phyloP scores from a whole-genome alignment of 2,329 filamentous ascomycete species.

The Pseudocercospora vitis region DNA sequence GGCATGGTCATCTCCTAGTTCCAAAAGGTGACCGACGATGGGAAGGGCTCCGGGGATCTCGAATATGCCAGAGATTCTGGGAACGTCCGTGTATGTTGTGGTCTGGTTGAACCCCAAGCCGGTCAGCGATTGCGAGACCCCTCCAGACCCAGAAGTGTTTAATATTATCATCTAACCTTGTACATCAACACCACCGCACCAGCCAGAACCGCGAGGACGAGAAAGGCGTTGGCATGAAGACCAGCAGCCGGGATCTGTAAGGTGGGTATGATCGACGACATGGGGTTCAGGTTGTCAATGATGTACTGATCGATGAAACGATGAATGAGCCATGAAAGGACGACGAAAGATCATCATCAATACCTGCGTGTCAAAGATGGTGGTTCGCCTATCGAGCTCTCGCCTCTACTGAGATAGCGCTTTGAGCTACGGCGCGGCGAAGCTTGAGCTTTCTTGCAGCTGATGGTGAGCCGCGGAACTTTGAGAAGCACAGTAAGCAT shows the following conservation, averaged over 20 bases:
- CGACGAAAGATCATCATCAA: background rate
- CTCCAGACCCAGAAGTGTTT: no score
- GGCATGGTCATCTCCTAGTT: slow-evolving; percentile 56
- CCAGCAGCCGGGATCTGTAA: no score
- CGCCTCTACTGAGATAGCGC: background rate
- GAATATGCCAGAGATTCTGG: slow-evolving; percentile 50
- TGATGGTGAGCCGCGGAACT: background rate
- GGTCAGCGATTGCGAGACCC: no score
- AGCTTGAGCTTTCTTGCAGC: background rate
- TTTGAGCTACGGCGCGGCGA: background rate
- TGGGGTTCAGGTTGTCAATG: no score
- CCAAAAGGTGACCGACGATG: slow-evolving; percentile 52
- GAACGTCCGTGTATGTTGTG: slow-evolving; percentile 46
- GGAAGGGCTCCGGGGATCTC: slow-evolving; percentile 54
- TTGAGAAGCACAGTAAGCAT: background rate
- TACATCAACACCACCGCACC: no score
- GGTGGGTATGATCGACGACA: no score
- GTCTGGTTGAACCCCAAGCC: no score
- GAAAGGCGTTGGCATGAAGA: no score
- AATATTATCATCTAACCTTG: no score
- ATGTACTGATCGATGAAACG: no score
- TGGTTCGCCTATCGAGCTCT: background rate
- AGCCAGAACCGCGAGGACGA: background rate
- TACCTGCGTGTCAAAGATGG: no score
- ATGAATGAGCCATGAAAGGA: background rate